These are phyloP conservation scores for Candida andamanensis DNA, from an alignment of 805 yeast genomes.

Conservation along the genomic window DNA sequence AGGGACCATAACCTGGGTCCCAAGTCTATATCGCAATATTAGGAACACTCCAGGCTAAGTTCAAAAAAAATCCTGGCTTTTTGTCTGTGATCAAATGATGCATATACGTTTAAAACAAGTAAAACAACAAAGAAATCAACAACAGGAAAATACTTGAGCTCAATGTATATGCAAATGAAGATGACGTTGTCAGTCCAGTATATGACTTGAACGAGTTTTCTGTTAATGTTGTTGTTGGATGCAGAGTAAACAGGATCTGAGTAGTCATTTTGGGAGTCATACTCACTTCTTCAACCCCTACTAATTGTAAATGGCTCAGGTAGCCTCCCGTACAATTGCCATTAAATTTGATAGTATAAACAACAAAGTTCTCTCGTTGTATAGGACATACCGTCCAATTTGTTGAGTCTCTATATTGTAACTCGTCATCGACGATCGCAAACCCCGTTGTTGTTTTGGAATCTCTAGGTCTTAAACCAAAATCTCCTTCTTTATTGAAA, in stretches of 20 bases:
- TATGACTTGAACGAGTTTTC: conserved; percentile 1
- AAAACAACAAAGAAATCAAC: too few relatives aligned
- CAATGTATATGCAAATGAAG: neutral
- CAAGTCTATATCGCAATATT: too few relatives aligned
- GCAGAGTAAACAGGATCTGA: neutral
- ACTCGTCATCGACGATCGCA: conserved; percentile 1
- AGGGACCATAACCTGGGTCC: conserved; percentile 1
- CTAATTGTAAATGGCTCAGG: too few relatives aligned
- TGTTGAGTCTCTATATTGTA: neutral
- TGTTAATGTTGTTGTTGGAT: neutral
- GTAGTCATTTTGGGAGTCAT: too few relatives aligned
- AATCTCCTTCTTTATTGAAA: conserved; percentile 2
- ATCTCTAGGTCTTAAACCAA: neutral
- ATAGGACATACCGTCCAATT: conserved; percentile 6
- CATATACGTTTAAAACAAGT: too few relatives aligned
- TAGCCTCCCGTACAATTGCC: conserved; percentile 3
- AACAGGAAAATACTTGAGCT: neutral
- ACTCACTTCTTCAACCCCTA: too few relatives aligned
- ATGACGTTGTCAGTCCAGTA: neutral
- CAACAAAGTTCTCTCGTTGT: neutral
- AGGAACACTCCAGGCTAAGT: too few relatives aligned
- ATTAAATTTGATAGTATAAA: conserved; percentile 2
- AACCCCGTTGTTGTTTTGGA: neutral
- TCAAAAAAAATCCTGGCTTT: too few relatives aligned
- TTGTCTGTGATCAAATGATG: too few relatives aligned